Evolutionary conservation across 805 yeast species (phyloP), one percentile per base, ranked within the genome.

Genomic region (Ogataea corticis): DNA sequence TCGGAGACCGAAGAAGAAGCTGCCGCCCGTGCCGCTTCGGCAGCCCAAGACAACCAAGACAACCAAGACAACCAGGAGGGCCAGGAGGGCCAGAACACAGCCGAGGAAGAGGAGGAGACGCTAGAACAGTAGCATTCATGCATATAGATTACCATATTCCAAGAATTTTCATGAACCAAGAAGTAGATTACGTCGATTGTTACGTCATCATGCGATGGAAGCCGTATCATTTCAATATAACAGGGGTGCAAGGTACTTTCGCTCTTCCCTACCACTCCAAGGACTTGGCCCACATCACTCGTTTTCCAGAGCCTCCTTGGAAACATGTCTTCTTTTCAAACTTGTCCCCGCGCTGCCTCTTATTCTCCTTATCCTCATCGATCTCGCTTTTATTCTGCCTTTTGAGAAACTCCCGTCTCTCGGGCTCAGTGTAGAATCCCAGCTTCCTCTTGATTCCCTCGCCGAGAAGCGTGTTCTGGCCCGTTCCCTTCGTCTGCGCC

Each of bases 261-360:
- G n/a, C n/a, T n/a, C n/a, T n/a, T n/a, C n/a, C n/a, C n/a, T 38
- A 63, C 69, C 69, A 65, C 43, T 62, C 69, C 32, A 65, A 42
- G 11, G 41, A 46, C 10, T 48, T 49, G 7, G 67, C 67, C 69
- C 69, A 65, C 4, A 56, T 49, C 12, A 64, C 67, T n/a, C 37
- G 54, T 38, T 60, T 59, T 5, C 37, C 25, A 32, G 19, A 33
- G 37, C 11, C 41, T 33, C 19, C 13, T 23, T 18, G 4, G 27
- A 33, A 33, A 16, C 27, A 4, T 7, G 14, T 6, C 31, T 28
- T 11, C 3, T 35, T 37, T 31, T 34, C 37, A 15, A 41, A 35
- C 33, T 46, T 50, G 15, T 48, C 25, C 9, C 25, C 25, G 7
- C 25, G 25, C 9, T 21, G 46, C 11, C 57, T 38, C 36, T 49